A percentile compares a stretch with the other conserved stretches of the same genome.
phyloP scores from a whole-genome alignment of 768 basidiomycete species.

The Phaffia tasmanica region DNA sequence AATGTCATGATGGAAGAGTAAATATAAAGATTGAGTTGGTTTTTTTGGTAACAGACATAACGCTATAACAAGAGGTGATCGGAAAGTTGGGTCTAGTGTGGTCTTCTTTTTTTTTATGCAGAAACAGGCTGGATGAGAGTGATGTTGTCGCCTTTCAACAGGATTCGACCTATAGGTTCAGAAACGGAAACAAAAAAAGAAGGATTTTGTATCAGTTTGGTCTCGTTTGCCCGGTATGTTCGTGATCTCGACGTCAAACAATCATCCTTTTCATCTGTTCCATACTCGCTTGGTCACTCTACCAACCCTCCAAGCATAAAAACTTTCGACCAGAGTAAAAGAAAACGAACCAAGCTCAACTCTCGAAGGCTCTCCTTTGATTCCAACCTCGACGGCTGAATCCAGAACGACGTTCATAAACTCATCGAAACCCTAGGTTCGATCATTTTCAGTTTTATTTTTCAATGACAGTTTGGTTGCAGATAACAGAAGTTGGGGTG shows the following conservation, averaged over 20 bases:
- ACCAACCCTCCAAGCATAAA: no score
- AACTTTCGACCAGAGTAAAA: background rate
- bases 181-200: conserved; percentile 8
- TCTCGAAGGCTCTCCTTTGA: conserved; percentile 33
- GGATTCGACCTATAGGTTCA: conserved; percentile 60
- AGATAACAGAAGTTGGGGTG: background rate
- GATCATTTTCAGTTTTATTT: background rate
- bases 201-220: no score
- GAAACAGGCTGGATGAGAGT: conserved; percentile 42
- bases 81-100: background rate
- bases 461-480: background rate
- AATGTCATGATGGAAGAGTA: no score
- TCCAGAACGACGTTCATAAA: conserved; percentile 98
- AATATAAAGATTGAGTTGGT: no score
- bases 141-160: conserved; percentile 96
- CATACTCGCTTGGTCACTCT: no score
- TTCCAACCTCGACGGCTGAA: conserved; percentile 77
- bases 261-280: no score
- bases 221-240: no score
- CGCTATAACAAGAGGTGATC: no score
- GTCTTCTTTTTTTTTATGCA: background rate
- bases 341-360: conserved; percentile 67
- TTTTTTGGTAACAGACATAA: no score
- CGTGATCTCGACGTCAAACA: no score
- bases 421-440: conserved; percentile 86